Percentiles rank a stretch among this genome's conserved stretches.
Evolutionary conservation across 1,284 basidiomycete species (phyloP).

Genomic region (Sparassis latifolia): DNA sequence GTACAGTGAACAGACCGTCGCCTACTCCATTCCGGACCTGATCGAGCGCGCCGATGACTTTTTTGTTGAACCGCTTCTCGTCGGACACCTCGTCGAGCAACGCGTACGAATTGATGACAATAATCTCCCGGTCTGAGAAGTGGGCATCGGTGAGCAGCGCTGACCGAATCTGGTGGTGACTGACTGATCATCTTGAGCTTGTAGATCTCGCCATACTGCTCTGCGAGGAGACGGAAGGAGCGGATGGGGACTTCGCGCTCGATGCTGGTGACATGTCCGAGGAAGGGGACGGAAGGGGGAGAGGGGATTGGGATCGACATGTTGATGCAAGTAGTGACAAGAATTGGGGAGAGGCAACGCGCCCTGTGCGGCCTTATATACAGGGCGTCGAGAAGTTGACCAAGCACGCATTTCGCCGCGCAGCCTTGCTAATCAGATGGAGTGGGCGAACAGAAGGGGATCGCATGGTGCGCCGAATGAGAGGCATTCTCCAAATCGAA

Average conservation of each 20-base stretch:
- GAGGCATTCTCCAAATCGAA: too few species aligned
- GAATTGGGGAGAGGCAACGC: neutral
- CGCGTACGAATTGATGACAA: conserved; percentile 30
- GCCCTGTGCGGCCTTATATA: too few species aligned
- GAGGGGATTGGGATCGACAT: conserved; percentile 30
- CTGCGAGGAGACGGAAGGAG: conserved; percentile 33
- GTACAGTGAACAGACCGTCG: conserved; percentile 39
- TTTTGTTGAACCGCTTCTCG: conserved; percentile 39
- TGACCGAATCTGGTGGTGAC: conserved; percentile 2
- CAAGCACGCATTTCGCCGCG: too few species aligned
- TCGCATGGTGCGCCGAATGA: too few species aligned
- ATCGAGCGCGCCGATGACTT: conserved; percentile 23
- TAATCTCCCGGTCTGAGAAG: conserved; percentile 22
- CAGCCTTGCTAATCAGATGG: too few species aligned
- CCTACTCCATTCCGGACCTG: conserved; percentile 36
- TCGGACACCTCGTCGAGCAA: conserved; percentile 38
- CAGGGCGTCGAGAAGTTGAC: too few species aligned
- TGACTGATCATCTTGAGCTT: conserved; percentile 33
- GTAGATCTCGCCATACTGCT: conserved; percentile 42
- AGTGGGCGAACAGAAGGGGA: too few species aligned
- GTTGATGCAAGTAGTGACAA: neutral
- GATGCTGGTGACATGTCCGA: conserved; percentile 36
- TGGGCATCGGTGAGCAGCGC: neutral
- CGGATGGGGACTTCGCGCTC: conserved; percentile 33
- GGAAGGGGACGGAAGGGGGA: conserved; percentile 36